These are phyloP conservation scores for Astrephomene gubernaculifera DNA, from an alignment of 139 green algal species.

Conservation along the genomic window DNA sequence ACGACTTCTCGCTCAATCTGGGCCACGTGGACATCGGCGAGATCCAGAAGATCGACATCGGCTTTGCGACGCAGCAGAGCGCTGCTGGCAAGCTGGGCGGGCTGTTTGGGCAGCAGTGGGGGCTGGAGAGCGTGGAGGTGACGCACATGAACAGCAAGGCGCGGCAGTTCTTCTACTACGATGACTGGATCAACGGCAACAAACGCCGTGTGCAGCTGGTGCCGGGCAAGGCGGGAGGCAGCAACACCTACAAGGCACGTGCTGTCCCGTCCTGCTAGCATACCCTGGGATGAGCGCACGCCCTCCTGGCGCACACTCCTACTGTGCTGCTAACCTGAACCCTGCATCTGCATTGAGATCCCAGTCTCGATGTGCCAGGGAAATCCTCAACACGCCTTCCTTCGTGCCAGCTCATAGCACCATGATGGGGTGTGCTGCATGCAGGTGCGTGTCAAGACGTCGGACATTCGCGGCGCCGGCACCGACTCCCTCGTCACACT, in stretches of 20 bases:
- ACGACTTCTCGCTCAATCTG: slow-evolving; percentile 70
- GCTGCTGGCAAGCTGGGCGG: slow-evolving; percentile 52
- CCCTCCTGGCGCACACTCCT: no score
- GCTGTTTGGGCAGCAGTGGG: slow-evolving; percentile 58
- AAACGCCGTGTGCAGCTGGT: slow-evolving; percentile 60
- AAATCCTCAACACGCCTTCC: no score
- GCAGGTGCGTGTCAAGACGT: slow-evolving; percentile 64
- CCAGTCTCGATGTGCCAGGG: no score
- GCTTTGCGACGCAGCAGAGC: slow-evolving; percentile 60
- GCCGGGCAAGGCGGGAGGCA: slow-evolving; percentile 53
- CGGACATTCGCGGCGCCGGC: slow-evolving; percentile 64
- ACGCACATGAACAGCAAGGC: slow-evolving; percentile 57
- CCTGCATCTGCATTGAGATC: no score
- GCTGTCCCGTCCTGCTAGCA: no score
- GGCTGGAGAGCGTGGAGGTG: slow-evolving; percentile 45
- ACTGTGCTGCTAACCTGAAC: no score
- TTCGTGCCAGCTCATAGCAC: no score
- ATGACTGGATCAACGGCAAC: slow-evolving; percentile 63
- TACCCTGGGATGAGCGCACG: no score
- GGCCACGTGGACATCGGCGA: slow-evolving; percentile 56
- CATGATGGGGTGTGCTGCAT: no score
- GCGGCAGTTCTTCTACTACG: slow-evolving; percentile 59
- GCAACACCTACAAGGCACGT: slow-evolving; percentile 62
- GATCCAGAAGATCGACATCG: slow-evolving; percentile 66
- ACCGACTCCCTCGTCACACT: slow-evolving; percentile 71